A percentile compares a stretch with the other conserved stretches of the same genome.
These are phyloP conservation scores for Corrigiola litoralis DNA, from an alignment of 179 eudicot species.

Conservation along the genomic window DNA sequence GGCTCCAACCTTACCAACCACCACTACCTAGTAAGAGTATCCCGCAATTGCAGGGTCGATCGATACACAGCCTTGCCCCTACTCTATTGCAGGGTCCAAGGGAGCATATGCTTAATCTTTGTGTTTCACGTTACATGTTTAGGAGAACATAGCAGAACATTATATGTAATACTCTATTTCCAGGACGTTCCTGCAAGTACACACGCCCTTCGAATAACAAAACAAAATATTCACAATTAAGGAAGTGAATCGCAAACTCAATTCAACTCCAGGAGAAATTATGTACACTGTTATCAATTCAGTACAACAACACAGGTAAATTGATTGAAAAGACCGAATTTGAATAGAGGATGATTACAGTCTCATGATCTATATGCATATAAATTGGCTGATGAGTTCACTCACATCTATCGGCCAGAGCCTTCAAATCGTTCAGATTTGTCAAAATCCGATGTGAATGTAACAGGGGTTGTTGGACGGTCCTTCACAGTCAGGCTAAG, in stretches of 20 bases:
- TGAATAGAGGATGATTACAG: background rate
- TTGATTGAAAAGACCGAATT: background rate
- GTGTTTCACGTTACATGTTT: too few relatives aligned
- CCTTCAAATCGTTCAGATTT: slow-evolving; percentile 42
- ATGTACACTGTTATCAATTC: background rate
- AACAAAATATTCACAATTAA: background rate
- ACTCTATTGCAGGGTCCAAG: too few relatives aligned
- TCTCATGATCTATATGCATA: slow-evolving; percentile 6
- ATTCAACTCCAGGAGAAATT: background rate
- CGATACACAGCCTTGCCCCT: too few relatives aligned
- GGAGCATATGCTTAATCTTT: too few relatives aligned
- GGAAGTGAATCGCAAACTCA: too few relatives aligned
- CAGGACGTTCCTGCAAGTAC: too few relatives aligned
- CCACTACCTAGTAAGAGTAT: too few relatives aligned
- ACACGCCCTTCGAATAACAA: too few relatives aligned
- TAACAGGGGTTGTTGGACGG: slow-evolving; percentile 63
- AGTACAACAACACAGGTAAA: background rate
- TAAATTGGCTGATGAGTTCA: background rate
- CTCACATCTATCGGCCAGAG: slow-evolving; percentile 25
- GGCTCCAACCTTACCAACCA: too few relatives aligned
- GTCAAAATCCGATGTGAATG: slow-evolving; percentile 54
- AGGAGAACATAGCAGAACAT: too few relatives aligned
- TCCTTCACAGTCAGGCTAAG: slow-evolving; percentile 78
- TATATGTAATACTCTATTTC: too few relatives aligned
- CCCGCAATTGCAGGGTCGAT: too few relatives aligned